Evolutionary conservation across 805 yeast genomes (phyloP), one percentile per base, ranked within the genome.

Genomic region (Starmerella roubikii): DNA sequence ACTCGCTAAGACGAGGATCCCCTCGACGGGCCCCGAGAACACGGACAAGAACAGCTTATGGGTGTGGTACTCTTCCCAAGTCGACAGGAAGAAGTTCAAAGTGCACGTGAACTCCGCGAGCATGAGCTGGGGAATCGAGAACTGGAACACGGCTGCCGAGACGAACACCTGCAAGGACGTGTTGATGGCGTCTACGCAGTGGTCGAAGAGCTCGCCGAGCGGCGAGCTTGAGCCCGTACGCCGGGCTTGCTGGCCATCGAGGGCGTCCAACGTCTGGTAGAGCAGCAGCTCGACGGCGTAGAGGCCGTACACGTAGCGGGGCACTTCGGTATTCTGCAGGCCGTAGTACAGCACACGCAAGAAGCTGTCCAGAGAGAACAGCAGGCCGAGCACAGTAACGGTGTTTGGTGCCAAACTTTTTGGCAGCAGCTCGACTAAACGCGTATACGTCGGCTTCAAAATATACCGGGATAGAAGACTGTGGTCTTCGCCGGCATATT

Each of bases 51-150:
- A 86, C 36, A 86, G 64, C 34, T 74, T 76, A 51, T 84, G 93
- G 1, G 96, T 86, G 55, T 85, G 88, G 57, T 73, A 86, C 56
- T 85, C 95, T 60, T 86, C 97, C 96, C 96, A 86, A 1, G 96
- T 86, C 28, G 93, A 77, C 35, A 82, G 56, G 56, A 85, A 86
- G 57, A 86, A 88, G 58, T 86, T 86, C 36, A 53, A 37, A 16
- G 58, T 47, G 35, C 62, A 52, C 10, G 54, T 52, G 27, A 57
- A 49, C 41, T 56, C 57, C 20, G 55, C 39, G 21, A 40, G 37
- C 8, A 59, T 20, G 9, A 39, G 22, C n/a, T 38, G 16, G 22
- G 91, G 78, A 37, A 83, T 59, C 49, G 83, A 78, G 55, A 86
- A 78, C 53, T 84, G 82, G 37, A 79, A 64, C n/a, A 76, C 84